Percentiles rank a stretch among this genome's conserved stretches.
These are phyloP conservation scores for Calycina herbarum DNA, from an alignment of 2,329 filamentous ascomycete species.

Conservation along the genomic window DNA sequence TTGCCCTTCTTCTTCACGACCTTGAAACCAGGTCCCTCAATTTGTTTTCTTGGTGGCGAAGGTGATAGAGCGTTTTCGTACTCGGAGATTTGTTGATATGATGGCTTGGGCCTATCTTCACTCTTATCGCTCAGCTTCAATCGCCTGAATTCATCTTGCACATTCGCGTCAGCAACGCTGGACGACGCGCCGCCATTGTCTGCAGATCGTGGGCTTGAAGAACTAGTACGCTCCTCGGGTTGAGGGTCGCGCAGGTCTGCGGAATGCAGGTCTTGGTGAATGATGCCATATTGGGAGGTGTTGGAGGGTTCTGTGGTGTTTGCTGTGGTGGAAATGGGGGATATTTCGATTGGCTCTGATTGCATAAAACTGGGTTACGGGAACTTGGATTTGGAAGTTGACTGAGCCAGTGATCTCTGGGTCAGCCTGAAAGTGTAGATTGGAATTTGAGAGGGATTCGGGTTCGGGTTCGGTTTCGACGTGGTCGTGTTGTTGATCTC, in stretches of 20 bases:
- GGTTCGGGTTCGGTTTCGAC: neutral
- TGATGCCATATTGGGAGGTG: slow-evolving; percentile 58
- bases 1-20: slow-evolving; percentile 49
- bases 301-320: slow-evolving; percentile 37
- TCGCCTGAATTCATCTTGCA: slow-evolving; percentile 54
- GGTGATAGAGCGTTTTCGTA: slow-evolving; percentile 60
- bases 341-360: slow-evolving; percentile 53
- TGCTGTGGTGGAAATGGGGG: slow-evolving; percentile 44
- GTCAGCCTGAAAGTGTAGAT: slow-evolving; percentile 32
- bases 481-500: slow-evolving; percentile 13
- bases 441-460: slow-evolving; percentile 14
- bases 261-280: slow-evolving; percentile 44
- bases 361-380: slow-evolving; percentile 61
- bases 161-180: slow-evolving; percentile 43
- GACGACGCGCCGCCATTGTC: slow-evolving; percentile 28
- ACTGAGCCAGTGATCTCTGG: slow-evolving; percentile 39
- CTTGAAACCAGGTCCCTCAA: slow-evolving; percentile 53
- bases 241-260: slow-evolving; percentile 40
- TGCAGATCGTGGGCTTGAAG: slow-evolving; percentile 29
- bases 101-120: slow-evolving; percentile 33
- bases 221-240: slow-evolving; percentile 14
- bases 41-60: slow-evolving; percentile 43
- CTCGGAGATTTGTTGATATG: slow-evolving; percentile 52
- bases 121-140: slow-evolving; percentile 46
- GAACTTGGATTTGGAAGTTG: slow-evolving; percentile 25